These are phyloP conservation scores for Dendrobium nobile DNA, from an alignment of 106 monocot genomes.

Conservation along the genomic window DNA sequence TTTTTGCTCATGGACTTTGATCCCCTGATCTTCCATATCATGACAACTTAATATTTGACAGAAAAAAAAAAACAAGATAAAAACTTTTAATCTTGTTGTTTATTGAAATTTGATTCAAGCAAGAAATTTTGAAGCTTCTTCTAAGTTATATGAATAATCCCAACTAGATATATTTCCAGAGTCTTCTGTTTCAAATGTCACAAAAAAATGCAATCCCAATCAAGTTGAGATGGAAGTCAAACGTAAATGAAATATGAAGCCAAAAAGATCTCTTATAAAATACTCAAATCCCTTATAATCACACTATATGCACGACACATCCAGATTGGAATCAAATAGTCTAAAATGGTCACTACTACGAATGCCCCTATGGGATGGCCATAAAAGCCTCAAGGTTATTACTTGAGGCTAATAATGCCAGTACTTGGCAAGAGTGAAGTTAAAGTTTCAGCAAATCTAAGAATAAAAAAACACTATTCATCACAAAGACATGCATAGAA, in stretches of 20 bases:
- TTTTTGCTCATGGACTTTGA: too few species aligned
- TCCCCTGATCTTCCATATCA: neutral
- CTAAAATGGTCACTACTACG: neutral
- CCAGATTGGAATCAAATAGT: neutral
- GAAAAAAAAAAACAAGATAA: neutral
- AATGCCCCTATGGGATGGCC: too few species aligned
- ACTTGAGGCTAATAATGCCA: too few species aligned
- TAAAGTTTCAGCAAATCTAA: neutral
- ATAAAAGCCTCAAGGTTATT: too few species aligned
- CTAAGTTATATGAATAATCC: too few species aligned
- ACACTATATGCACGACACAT: neutral
- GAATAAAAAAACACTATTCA: neutral
- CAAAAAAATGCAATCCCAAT: neutral
- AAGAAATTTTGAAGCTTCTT: neutral
- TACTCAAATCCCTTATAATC: neutral
- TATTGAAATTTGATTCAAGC: neutral
- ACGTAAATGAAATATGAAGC: too few species aligned
- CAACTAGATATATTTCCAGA: neutral
- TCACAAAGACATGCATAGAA: neutral
- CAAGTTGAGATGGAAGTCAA: too few species aligned
- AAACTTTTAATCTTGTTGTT: neutral
- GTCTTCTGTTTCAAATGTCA: neutral
- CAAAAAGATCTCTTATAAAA: neutral
- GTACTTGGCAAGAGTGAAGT: too few species aligned
- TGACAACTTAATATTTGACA: neutral